A percentile compares a stretch with the other conserved stretches of the same genome.
These are phyloP conservation scores for Termitomyces eurrhizus DNA, from an alignment of 768 basidiomycete species.

Conservation along the genomic window DNA sequence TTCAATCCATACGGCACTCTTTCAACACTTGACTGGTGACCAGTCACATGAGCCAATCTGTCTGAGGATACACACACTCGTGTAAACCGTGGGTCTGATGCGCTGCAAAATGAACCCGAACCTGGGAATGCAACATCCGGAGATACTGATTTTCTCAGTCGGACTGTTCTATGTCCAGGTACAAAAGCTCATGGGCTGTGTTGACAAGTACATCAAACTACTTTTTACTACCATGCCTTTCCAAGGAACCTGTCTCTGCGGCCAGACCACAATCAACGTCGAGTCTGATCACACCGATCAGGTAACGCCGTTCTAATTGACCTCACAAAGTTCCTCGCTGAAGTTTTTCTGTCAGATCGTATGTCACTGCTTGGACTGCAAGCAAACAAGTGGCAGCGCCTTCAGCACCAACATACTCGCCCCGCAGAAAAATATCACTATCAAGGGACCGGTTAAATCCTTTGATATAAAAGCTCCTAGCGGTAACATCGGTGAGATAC, in stretches of 20 bases:
- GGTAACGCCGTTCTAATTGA: conserved; percentile 11
- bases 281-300: conserved; percentile 24
- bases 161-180: not conserved
- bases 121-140: not conserved
- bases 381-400: conserved; percentile 33
- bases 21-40: not conserved
- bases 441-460: conserved; percentile 29
- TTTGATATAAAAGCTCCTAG: conserved; percentile 25
- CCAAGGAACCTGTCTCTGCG: conserved; percentile 30
- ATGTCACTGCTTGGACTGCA: conserved; percentile 36
- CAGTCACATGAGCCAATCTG: not conserved
- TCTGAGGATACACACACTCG: not conserved
- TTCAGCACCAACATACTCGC: conserved; percentile 36
- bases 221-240: conserved; percentile 17
- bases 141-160: not conserved
- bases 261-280: conserved; percentile 26
- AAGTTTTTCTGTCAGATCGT: conserved; percentile 20
- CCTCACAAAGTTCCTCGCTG: not conserved
- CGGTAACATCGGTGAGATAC: conserved; percentile 28
- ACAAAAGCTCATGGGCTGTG: not conserved
- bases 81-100: not conserved
- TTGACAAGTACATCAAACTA: not conserved
- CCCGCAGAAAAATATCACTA: conserved; percentile 27
- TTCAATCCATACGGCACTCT: not conserved
- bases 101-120: not conserved